Conservation (phyloP, 345 rosid species). For the Chamaenerion angustifolium region DNA sequence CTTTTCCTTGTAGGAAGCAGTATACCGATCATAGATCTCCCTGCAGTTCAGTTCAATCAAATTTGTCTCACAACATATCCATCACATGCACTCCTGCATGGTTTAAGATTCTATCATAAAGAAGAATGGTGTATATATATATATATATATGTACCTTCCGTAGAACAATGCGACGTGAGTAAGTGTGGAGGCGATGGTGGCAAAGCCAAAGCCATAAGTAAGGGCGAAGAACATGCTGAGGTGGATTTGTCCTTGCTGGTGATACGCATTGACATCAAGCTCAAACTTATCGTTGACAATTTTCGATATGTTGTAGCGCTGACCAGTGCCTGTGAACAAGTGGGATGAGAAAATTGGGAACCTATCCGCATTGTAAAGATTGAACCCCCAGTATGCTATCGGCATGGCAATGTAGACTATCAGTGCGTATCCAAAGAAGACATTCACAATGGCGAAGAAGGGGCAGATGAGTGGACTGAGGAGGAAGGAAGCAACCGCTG, state of each 20-base stretch:
- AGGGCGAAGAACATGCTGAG: constrained; percentile 12
- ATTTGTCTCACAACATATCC: neutral
- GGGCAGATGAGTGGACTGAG: constrained; percentile 12
- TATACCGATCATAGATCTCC: constrained; percentile 8
- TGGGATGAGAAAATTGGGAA: constrained; percentile 13
- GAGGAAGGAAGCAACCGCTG: constrained; percentile 9
- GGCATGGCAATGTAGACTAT: constrained; percentile 5
- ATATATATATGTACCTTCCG: constrained; percentile 2
- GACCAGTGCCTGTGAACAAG: constrained; percentile 11
- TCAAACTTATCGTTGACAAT: constrained; percentile 11
- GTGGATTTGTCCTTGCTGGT: constrained; percentile 10
- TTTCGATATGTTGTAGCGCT: constrained; percentile 8
- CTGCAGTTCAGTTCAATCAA: constrained; percentile 1
- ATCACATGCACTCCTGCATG: too few relatives aligned
- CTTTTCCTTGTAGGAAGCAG: constrained; percentile 8
- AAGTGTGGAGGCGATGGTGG: constrained; percentile 12
- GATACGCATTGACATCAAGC: constrained; percentile 3
- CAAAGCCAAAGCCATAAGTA: constrained; percentile 14
- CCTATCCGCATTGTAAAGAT: constrained; percentile 4
- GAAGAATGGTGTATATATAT: too few relatives aligned
- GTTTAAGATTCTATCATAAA: too few relatives aligned
- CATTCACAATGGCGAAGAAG: constrained; percentile 10
- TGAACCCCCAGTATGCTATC: constrained; percentile 10
- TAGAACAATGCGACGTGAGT: constrained; percentile 12
- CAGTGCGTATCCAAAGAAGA: constrained; percentile 6